Evolutionary conservation across 441 rosid species (phyloP).

Genomic region (Erodium trifolium): DNA sequence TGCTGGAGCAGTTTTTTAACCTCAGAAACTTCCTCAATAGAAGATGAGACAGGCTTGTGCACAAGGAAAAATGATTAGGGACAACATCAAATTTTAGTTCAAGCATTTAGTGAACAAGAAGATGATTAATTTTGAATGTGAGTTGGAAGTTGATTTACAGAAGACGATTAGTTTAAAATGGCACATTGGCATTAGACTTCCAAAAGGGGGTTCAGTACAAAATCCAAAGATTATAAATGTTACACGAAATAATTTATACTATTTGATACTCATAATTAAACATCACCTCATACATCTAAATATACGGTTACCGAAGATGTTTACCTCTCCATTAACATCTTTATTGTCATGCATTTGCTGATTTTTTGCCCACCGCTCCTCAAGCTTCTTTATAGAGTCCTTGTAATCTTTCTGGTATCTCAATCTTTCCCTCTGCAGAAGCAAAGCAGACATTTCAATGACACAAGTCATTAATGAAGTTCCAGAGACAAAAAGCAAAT

Average conservation of each 20-base stretch:
- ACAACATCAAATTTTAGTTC: neutral
- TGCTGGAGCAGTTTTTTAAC: constrained; percentile 59
- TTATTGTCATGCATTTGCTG: constrained; percentile 50
- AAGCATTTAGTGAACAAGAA: too few relatives aligned
- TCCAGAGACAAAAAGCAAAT: neutral
- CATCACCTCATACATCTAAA: neutral
- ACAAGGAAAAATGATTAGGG: constrained; percentile 6
- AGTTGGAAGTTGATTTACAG: neutral
- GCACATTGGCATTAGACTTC: neutral
- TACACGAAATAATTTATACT: neutral
- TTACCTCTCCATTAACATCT: constrained; percentile 45
- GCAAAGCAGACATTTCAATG: constrained; percentile 4
- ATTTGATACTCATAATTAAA: neutral
- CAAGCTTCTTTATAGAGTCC: constrained; percentile 93
- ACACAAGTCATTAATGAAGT: too few relatives aligned
- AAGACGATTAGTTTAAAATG: neutral
- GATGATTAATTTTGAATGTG: neutral
- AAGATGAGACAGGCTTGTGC: constrained; percentile 39
- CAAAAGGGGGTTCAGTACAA: neutral
- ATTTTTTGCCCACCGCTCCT: constrained; percentile 66
- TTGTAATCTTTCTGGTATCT: constrained; percentile 75
- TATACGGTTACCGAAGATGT: neutral
- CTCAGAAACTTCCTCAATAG: constrained; percentile 55
- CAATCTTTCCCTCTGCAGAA: constrained; percentile 60
- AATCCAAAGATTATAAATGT: neutral